Conservation (phyloP, 2,329 filamentous ascomycete species). For the Arthroderma sp. region DNA sequence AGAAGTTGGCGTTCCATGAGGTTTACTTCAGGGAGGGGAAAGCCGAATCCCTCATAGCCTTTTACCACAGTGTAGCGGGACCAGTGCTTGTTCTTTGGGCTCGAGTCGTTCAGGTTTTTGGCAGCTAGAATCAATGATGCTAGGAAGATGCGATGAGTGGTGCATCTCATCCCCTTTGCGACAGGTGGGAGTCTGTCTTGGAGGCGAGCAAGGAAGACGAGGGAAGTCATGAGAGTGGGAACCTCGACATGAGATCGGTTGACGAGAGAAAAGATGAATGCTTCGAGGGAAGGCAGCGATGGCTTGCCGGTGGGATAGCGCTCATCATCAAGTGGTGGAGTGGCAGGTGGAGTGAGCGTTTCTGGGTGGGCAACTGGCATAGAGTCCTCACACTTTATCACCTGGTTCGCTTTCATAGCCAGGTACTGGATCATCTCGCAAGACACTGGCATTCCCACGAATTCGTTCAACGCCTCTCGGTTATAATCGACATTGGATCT, state of each 20-base stretch:
- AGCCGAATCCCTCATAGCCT: constrained; percentile 65
- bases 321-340: constrained; percentile 39
- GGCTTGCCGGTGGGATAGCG: constrained; percentile 25
- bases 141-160: constrained; percentile 93
- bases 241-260: constrained; percentile 92
- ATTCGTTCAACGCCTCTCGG: constrained; percentile 34
- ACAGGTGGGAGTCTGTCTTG: constrained; percentile 77
- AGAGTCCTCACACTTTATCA: constrained; percentile 37
- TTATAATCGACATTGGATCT: constrained; percentile 18
- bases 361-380: constrained; percentile 11
- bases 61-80: constrained; percentile 75
- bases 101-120: constrained; percentile 98
- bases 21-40: constrained; percentile 92
- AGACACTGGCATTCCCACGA: constrained; percentile 34
- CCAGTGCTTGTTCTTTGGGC: constrained; percentile 99
- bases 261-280: constrained; percentile 85
- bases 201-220: constrained; percentile 83
- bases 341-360: constrained; percentile 45
- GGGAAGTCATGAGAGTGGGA: constrained; percentile 88
- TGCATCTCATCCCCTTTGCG: constrained; percentile 92
- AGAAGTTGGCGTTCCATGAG: constrained; percentile 98
- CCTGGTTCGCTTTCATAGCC: constrained; percentile 32
- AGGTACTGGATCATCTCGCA: constrained; percentile 36
- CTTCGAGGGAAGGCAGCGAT: constrained; percentile 63
- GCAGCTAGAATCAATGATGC: constrained; percentile 54